Conservation (phyloP, 1,284 basidiomycete species). For the Trichosporon sp. region DNA sequence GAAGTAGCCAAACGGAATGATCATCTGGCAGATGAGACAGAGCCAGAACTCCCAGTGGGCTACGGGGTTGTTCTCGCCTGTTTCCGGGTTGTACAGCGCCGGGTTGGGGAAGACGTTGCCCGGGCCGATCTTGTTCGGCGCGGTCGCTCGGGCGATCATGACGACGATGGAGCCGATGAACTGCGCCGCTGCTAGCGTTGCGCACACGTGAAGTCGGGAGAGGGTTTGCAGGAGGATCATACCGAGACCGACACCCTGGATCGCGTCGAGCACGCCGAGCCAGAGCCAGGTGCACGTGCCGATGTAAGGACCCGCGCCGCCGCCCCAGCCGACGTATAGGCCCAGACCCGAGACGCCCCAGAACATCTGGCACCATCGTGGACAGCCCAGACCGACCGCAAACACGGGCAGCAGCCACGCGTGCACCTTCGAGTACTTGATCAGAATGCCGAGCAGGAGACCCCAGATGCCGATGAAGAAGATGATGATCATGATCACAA, state of each 20-base stretch:
- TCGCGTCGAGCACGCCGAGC: slow-evolving; percentile 84
- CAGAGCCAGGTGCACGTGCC: slow-evolving; percentile 83
- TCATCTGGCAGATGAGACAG: slow-evolving; percentile 58
- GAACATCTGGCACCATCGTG: slow-evolving; percentile 77
- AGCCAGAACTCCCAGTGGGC: slow-evolving; percentile 68
- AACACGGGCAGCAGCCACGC: slow-evolving; percentile 90
- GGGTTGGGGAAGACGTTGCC: slow-evolving; percentile 85
- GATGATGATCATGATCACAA: slow-evolving; percentile 65
- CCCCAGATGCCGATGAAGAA: slow-evolving; percentile 88
- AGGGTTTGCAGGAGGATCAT: slow-evolving; percentile 91
- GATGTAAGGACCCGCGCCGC: slow-evolving; percentile 72
- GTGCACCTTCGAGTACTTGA: slow-evolving; percentile 80
- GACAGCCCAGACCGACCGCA: slow-evolving; percentile 83
- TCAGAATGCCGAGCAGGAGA: slow-evolving; percentile 64
- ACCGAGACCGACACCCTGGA: slow-evolving; percentile 86
- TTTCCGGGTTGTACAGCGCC: slow-evolving; percentile 74
- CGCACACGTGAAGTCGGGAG: slow-evolving; percentile 84
- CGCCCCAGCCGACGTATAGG: slow-evolving; percentile 86
- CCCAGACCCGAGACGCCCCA: slow-evolving; percentile 50
- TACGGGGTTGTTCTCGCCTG: slow-evolving; percentile 44
- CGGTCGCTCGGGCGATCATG: slow-evolving; percentile 47
- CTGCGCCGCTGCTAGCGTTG: slow-evolving; percentile 80
- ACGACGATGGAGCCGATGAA: slow-evolving; percentile 48
- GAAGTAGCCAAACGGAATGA: slow-evolving; percentile 86
- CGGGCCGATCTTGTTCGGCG: slow-evolving; percentile 60